Percentiles rank a stretch among this genome's conserved stretches.
Evolutionary conservation across 1,284 basidiomycete genomes (phyloP).

Genomic region (Malassezia vespertilionis): DNA sequence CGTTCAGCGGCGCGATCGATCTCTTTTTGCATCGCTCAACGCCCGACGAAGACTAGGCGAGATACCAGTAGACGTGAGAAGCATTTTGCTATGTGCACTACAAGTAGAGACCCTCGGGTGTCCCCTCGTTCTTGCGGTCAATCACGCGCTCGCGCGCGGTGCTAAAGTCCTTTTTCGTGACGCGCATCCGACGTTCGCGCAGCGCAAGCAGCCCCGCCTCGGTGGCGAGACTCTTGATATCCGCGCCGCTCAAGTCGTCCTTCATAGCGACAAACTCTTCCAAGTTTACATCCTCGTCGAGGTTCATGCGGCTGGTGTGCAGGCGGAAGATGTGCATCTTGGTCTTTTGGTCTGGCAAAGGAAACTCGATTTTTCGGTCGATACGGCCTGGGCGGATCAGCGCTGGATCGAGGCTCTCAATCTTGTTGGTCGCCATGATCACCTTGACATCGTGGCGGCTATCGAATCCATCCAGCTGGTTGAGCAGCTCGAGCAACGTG

Average conservation of each 20-base stretch:
- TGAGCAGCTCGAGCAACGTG: conserved; percentile 49
- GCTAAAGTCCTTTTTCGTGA: conserved; percentile 60
- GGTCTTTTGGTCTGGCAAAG: conserved; percentile 44
- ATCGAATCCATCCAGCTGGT: conserved; percentile 94
- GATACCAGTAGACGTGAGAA: neutral
- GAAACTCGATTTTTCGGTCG: conserved; percentile 75
- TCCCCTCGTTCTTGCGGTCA: conserved; percentile 44
- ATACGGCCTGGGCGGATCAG: conserved; percentile 98
- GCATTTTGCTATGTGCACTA: neutral
- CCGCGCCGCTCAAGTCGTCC: conserved; percentile 90
- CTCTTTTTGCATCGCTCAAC: conserved; percentile 36
- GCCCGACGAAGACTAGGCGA: conserved; percentile 24
- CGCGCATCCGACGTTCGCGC: conserved; percentile 88
- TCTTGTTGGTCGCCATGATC: conserved; percentile 70
- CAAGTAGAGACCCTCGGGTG: conserved; percentile 38
- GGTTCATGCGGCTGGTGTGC: conserved; percentile 91
- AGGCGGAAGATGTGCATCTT: conserved; percentile 81
- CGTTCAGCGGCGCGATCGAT: conserved; percentile 44
- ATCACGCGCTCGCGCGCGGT: conserved; percentile 43
- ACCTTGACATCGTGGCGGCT: conserved; percentile 98
- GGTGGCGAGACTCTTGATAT: conserved; percentile 87
- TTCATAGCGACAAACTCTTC: conserved; percentile 94
- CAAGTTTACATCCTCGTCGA: conserved; percentile 80
- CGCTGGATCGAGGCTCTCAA: conserved; percentile 89
- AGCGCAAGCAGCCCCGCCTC: conserved; percentile 91